Evolutionary conservation across 805 yeast genomes (phyloP).

Genomic region (Saccharomyces cerevisiae): DNA sequence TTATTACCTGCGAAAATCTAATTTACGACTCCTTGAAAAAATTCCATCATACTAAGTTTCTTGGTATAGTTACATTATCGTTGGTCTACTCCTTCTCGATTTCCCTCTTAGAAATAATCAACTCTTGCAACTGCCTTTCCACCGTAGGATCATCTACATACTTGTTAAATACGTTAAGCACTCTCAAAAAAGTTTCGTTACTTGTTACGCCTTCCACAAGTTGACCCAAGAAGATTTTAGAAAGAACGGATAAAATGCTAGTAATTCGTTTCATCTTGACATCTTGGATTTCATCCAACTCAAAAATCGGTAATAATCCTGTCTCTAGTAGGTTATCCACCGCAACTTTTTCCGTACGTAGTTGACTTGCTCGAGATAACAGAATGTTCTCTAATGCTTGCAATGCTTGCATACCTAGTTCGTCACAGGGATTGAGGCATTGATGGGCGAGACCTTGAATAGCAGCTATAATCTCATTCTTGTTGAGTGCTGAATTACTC

Average conservation of each 20-base stretch:
- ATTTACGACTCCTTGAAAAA: not conserved
- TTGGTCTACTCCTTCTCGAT: slow-evolving; percentile 6
- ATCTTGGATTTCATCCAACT: slow-evolving; percentile 50
- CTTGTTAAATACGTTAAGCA: slow-evolving; percentile 28
- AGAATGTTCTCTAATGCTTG: slow-evolving; percentile 39
- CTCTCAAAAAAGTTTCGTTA: slow-evolving; percentile 26
- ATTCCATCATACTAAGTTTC: not conserved
- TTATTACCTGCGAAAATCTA: not conserved
- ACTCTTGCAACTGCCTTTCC: slow-evolving; percentile 26
- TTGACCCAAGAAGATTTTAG: slow-evolving; percentile 48
- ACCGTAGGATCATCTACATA: slow-evolving; percentile 26
- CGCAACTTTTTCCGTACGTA: not conserved
- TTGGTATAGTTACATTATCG: not conserved
- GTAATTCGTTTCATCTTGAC: slow-evolving; percentile 39
- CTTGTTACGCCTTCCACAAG: slow-evolving; percentile 26
- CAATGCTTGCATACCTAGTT: slow-evolving; percentile 58
- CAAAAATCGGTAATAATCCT: slow-evolving; percentile 62
- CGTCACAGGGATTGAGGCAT: slow-evolving; percentile 77
- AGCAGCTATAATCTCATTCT: slow-evolving; percentile 39
- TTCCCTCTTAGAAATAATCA: slow-evolving; percentile 24
- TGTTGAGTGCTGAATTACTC: slow-evolving; percentile 22
- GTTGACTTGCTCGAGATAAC: not conserved
- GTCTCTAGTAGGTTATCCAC: slow-evolving; percentile 42
- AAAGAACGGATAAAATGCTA: slow-evolving; percentile 54
- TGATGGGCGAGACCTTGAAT: slow-evolving; percentile 79